Evolutionary conservation across 441 rosid genomes (phyloP).

Genomic region (Croton laevigatus): DNA sequence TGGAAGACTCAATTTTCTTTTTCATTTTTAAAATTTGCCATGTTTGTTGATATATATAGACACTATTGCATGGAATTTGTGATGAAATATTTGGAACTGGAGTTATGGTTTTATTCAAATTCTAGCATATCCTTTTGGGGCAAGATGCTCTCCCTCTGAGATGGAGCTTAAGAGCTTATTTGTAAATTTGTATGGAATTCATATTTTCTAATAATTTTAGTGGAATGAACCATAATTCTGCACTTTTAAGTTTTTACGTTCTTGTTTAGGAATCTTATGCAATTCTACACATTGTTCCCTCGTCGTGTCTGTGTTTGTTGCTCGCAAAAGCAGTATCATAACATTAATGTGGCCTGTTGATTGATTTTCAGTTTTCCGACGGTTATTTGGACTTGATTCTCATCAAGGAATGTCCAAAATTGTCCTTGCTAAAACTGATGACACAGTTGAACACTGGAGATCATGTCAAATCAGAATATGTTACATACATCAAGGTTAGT

Average conservation of each 20-base stretch:
- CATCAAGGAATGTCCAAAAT: conserved; percentile 54
- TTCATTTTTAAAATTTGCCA: background rate
- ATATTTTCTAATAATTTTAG: no score
- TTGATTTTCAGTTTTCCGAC: conserved; percentile 69
- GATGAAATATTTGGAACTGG: background rate
- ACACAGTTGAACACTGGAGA: conserved; percentile 54
- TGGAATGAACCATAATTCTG: background rate
- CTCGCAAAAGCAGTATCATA: conserved; percentile 4
- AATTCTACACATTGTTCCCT: background rate
- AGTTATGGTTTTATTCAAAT: background rate
- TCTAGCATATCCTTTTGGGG: background rate
- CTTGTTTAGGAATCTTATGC: background rate
- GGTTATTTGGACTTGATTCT: conserved; percentile 82
- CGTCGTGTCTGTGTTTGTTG: conserved; percentile 8
- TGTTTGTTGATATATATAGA: background rate
- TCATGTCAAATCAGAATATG: conserved; percentile 69
- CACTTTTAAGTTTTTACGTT: background rate
- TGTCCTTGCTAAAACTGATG: conserved; percentile 58
- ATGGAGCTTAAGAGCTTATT: background rate
- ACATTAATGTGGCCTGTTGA: conserved; percentile 8
- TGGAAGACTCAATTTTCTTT: background rate
- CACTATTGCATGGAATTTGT: background rate
- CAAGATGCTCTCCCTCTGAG: background rate
- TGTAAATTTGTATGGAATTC: no score
- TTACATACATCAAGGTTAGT: conserved; percentile 65